Base-by-base conservation (phyloP, 1,284 basidiomycete genomes). In the Neolentinus lepideus region DNA sequence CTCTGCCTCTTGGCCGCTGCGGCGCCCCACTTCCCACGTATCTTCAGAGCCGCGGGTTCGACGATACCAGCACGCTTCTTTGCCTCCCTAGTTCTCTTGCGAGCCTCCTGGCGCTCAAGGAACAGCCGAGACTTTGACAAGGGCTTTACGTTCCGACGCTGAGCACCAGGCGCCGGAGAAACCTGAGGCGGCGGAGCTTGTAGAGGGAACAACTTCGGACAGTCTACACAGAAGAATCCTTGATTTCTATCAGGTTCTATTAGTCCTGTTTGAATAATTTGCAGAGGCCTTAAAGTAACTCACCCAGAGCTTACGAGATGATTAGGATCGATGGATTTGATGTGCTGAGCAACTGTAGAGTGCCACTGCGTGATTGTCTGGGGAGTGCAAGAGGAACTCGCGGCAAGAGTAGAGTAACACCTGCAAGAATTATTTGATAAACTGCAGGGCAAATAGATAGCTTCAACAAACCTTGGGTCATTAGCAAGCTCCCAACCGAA, bases 401-500 rank as follows among this genome's bases (percentile, higher is more conserved):
- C 65, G 4, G 69, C 57, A 3, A 86, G 25, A 12, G 47, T 50
- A 12, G 47, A 50, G 24, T 26, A 50, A 25, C 47, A 50, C n/a
- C 47, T 50, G 47, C 10, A 47, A 21, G 27, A 8, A 26, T n/a
- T 6, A 25, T 8, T 26, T 6, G 25, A 16, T 21, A 16, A n/a
- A 50, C 6, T 14, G n/a, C 47, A 10, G 4, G 47, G 16, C 16
- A 16, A 9, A 21, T 6, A 16, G 25, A 50, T 10, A 21, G 22
- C 35, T 27, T 26, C 19, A 25, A 56, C 55, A 43, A 61, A 82
- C 75, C 81, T 78, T 3, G 83, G 74, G 61, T 86, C 84, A 63
- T 86, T 86, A 19, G 81, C 84, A 59, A 84, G 61, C 64, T 86
- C 80, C 80, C 84, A 87, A 24, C 73, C 72, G 58, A 86, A 74